Base-by-base conservation (phyloP, 1,139 yeast genomes). In the Scheffersomyces insectosa region DNA sequence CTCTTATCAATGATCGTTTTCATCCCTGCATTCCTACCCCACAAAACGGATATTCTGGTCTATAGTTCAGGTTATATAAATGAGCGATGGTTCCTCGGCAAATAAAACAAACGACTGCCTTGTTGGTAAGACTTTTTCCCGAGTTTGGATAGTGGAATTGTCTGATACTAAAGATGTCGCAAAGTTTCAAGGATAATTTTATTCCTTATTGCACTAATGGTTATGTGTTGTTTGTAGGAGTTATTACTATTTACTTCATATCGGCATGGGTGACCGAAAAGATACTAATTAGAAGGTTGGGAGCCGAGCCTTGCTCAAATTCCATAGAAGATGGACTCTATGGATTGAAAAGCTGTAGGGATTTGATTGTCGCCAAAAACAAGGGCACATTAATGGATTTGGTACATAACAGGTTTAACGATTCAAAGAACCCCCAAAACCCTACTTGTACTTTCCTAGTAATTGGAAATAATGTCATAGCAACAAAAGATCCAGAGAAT, bases 401-500 rank as follows among this genome's bases (percentile, higher is more conserved):
- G 31, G 41, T 45, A 32, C 37, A 38, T 16, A 41, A 34, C 13
- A 16, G 38, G 3, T 43, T 46, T 34, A 36, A 39, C 10, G 13
- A 34, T 9, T 9, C 43, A 42, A 44, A 28, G 36, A 28, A 3
- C 16, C 27, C 14, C 30, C 36, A 14, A 46, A 49, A 12, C 42
- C 41, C 15, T 40, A 37, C 38, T 29, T 49, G 15, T 38, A 50
- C 31, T 39, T 53, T 15, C 37, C 37, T 13, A 54, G 55, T 11
- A 40, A 44, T 55, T 23, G 62, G 60, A 4, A 34, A 39, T n/a
- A 48, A 52, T 31, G 42, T 56, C 11, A 42, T 58, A 8, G 40
- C 49, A 25, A 59, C 63, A 14, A 44, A 42, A 5, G 63, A 60
- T 33, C 62, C 63, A 1, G 62, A 59, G 30, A 58, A 70, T 52